Base-by-base conservation (phyloP, 225 moss, liverwort and hornwort species). In the Climacium dendroides region DNA sequence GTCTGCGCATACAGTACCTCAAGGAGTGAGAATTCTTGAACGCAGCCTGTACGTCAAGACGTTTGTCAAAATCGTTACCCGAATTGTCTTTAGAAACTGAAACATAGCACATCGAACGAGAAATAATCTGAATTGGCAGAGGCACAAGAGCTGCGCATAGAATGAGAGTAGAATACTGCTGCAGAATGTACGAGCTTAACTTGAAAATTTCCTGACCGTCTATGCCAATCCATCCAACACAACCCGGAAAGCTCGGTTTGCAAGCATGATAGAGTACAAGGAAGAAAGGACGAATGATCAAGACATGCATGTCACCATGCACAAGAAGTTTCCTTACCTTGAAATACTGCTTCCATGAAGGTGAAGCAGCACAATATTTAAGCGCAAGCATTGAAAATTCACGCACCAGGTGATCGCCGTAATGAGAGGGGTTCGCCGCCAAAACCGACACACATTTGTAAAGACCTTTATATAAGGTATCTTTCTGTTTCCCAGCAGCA, bases 401-500 rank as follows among this genome's bases (percentile, higher is more conserved):
- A 69, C 93, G 87, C 82, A 97, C 86, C 72, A 95, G 88, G 74
- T 78, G 89, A 74, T 89, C 84, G 59, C 90, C 95, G 87, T 89
- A 91, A 65, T 84, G 83, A 50, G 81, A 67, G 47, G 94, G 93
- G 37, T 93, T 91, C 71, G 89, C 89, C 79, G 94, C 90, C 84
- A 96, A 74, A 86, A 94, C 83, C 66, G 91, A 92, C 53, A 92
- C 91, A 91, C 94, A 92, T 83, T 96, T 98, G 82, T 95, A 95
- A 45, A 96, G 89, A 39, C 94, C 95, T 90, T 81, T 94, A 76
- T 96, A 98, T 86, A 97, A 90, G 55, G 92, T 90, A 89, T 95
- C 95, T 69, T 90, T 90, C 82, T 98, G 95, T 89, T 95, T 97
- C 60, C 86, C 91, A 88, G 91, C 93, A 85, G 87, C 80, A 15